Conservation (phyloP, 2,329 filamentous ascomycete genomes). For the Sporothrix humicola region DNA sequence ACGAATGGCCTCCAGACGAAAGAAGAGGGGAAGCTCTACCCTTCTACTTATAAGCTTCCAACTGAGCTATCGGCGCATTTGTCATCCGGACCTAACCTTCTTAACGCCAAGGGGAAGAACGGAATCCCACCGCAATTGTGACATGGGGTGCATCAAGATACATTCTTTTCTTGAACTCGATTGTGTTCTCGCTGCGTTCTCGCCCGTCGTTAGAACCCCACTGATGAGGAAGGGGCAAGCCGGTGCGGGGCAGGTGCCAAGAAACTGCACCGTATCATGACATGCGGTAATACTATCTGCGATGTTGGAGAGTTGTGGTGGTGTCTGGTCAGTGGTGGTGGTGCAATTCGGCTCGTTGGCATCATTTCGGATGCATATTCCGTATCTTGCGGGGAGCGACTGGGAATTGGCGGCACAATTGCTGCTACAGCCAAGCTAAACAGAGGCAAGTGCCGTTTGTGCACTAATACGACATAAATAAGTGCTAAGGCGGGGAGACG, state of each 20-base stretch:
- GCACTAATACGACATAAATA: not conserved
- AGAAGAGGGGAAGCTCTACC: not conserved
- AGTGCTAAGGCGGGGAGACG: not conserved
- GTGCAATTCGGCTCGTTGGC: constrained; percentile 3
- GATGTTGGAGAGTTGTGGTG: not conserved
- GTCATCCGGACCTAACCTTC: constrained; percentile 10
- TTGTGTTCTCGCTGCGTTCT: not conserved
- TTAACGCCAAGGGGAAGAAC: too few relatives aligned
- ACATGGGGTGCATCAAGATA: not conserved
- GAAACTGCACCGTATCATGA: not conserved
- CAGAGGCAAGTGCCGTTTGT: not conserved
- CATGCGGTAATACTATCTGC: not conserved
- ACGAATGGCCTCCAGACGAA: too few relatives aligned
- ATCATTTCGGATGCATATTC: not conserved
- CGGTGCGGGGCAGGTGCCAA: not conserved
- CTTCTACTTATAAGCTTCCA: not conserved
- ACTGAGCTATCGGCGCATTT: not conserved
- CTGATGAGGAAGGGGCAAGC: not conserved
- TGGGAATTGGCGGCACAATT: not conserved
- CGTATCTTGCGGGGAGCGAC: not conserved
- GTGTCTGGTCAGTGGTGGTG: not conserved
- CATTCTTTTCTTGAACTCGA: not conserved
- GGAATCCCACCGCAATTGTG: not conserved
- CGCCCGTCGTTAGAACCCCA: not conserved
- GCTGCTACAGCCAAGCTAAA: not conserved